Conservation (phyloP, 768 basidiomycete species). For the Suillus clintonianus region DNA sequence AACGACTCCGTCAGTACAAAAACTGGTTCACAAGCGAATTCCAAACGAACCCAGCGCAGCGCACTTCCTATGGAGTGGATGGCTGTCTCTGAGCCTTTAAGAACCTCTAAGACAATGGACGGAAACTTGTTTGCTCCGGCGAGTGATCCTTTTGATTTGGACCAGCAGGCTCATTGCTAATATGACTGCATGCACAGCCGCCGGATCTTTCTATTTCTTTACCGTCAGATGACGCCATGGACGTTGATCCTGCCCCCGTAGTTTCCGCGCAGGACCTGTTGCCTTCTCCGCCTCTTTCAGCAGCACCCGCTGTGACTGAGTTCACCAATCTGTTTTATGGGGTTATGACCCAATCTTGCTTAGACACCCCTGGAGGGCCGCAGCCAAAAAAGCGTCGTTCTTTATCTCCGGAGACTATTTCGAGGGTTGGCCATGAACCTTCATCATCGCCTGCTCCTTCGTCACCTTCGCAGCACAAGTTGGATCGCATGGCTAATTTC, state of each 20-base stretch:
- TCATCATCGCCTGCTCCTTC: conserved; percentile 53
- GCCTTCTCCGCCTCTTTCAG: conserved; percentile 45
- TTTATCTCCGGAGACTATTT: conserved; percentile 51
- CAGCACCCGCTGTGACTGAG: conserved; percentile 51
- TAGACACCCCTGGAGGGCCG: conserved; percentile 44
- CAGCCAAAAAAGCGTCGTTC: conserved; percentile 60
- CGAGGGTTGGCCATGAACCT: conserved; percentile 37
- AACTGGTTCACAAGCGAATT: conserved; percentile 37
- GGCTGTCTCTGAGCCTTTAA: conserved; percentile 26
- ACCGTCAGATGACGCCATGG: conserved; percentile 72
- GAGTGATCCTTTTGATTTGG: conserved; percentile 12
- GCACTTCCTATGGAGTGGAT: conserved; percentile 69
- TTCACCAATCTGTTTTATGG: conserved; percentile 66
- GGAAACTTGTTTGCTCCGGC: conserved; percentile 32
- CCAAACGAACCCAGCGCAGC: conserved; percentile 61
- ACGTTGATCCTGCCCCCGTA: conserved; percentile 63
- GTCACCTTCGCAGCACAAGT: conserved; percentile 49
- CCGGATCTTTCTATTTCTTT: conserved; percentile 40
- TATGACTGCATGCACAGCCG: conserved; percentile 27
- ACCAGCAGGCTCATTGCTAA: conserved; percentile 17
- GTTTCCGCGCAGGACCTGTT: conserved; percentile 33
- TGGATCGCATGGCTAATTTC: conserved; percentile 44
- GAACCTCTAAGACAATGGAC: conserved; percentile 21
- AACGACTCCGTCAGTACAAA: conserved; percentile 33
- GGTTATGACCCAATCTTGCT: conserved; percentile 49